Evolutionary conservation across 208 protist species (phyloP).

Genomic region (Leptomonas seymouri): DNA sequence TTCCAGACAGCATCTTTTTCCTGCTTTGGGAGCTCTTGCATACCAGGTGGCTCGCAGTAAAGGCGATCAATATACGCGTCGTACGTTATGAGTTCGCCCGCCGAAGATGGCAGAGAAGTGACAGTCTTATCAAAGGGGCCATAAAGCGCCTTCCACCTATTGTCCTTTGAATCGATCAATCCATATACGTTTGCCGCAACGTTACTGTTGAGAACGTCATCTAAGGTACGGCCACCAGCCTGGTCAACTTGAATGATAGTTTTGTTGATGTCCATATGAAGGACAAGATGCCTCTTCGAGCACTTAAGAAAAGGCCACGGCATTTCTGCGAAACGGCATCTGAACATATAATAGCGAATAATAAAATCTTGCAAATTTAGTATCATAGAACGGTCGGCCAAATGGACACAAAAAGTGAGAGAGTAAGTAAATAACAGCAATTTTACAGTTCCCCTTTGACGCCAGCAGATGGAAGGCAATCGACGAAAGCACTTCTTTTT

Average conservation of each 20-base stretch:
- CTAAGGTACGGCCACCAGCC: constrained; percentile 71
- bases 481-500: too few species aligned
- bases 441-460: too few species aligned
- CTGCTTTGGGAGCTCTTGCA: constrained; percentile 59
- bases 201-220: constrained; percentile 91
- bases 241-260: constrained; percentile 89
- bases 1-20: constrained; percentile 71
- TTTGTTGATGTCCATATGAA: constrained; percentile 93
- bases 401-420: not conserved
- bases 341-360: not conserved
- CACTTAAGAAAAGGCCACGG: constrained; percentile 62
- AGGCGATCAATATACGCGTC: constrained; percentile 70
- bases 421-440: not conserved
- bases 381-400: not conserved
- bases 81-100: constrained; percentile 50
- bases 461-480: too few species aligned
- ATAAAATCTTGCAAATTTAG: too few species aligned
- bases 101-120: not conserved
- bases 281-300: constrained; percentile 65
- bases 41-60: constrained; percentile 61
- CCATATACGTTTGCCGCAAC: constrained; percentile 80
- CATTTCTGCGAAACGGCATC: constrained; percentile 33
- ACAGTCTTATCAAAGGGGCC: constrained; percentile 43
- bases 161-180: constrained; percentile 30
- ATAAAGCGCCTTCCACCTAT: constrained; percentile 47